Percentiles rank a stretch among this genome's conserved stretches.
Conservation (phyloP, 2,329 filamentous ascomycete species). For the Microdochium paspali region DNA sequence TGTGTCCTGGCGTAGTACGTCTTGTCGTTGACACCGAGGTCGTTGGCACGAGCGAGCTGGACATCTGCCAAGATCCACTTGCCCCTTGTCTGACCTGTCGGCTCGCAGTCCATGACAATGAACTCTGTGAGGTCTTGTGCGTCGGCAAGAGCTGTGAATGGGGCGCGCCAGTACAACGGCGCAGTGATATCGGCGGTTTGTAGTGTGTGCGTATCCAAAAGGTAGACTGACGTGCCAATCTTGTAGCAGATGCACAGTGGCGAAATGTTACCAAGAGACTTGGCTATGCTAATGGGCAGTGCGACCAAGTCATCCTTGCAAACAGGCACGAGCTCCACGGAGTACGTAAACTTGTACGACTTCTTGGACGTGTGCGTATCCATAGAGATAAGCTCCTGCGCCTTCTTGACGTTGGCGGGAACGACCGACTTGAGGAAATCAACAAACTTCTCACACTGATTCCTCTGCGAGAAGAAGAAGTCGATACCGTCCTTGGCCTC, state of each 20-base stretch:
- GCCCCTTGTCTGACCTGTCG: slow-evolving; percentile 63
- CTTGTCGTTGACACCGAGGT: slow-evolving; percentile 76
- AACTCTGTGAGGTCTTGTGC: slow-evolving; percentile 83
- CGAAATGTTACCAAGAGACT: slow-evolving; percentile 77
- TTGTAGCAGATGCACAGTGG: slow-evolving; percentile 80
- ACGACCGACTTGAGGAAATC: slow-evolving; percentile 81
- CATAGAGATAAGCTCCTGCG: slow-evolving; percentile 87
- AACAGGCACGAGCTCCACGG: slow-evolving; percentile 81
- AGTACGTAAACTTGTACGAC: slow-evolving; percentile 92
- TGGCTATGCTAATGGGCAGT: slow-evolving; percentile 80
- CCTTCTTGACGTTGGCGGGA: slow-evolving; percentile 71
- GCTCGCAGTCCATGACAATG: slow-evolving; percentile 89
- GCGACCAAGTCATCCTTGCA: slow-evolving; percentile 98
- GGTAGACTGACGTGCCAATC: slow-evolving; percentile 80
- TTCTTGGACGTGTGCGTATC: slow-evolving; percentile 86
- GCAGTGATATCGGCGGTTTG: slow-evolving; percentile 81
- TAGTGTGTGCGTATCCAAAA: slow-evolving; percentile 84
- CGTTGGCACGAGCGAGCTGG: slow-evolving; percentile 77
- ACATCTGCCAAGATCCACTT: slow-evolving; percentile 80
- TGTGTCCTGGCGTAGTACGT: slow-evolving; percentile 90
- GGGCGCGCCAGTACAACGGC: slow-evolving; percentile 80
- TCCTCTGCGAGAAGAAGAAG: slow-evolving; percentile 85
- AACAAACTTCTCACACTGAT: slow-evolving; percentile 85
- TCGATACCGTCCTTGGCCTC: slow-evolving; percentile 93
- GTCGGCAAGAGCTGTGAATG: slow-evolving; percentile 77